Evolutionary conservation across 306 rosid genomes (phyloP).

Genomic region (Gleditsia sinensis): DNA sequence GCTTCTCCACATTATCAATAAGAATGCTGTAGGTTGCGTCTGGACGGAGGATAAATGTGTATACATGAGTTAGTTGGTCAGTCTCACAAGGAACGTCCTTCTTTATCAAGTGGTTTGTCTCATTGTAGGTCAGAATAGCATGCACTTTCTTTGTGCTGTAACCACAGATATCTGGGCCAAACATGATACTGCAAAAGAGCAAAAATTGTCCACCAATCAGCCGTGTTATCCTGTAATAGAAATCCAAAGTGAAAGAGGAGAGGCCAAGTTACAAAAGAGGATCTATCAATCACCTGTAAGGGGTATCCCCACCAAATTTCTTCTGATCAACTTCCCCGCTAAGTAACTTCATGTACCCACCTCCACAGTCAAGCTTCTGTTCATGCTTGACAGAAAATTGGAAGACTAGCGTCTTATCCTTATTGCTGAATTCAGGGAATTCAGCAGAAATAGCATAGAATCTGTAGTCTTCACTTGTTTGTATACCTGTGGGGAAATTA

Average conservation of each 20-base stretch:
- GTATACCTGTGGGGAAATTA: conserved; percentile 66
- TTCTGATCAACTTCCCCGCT: conserved; percentile 91
- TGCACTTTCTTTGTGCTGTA: conserved; percentile 98
- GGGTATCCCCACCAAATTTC: conserved; percentile 94
- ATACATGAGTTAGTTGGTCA: conserved; percentile 91
- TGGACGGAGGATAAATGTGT: conserved; percentile 84
- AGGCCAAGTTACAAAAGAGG: not conserved
- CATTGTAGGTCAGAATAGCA: conserved; percentile 78
- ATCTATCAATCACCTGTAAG: conserved; percentile 68
- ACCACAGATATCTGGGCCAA: conserved; percentile 99
- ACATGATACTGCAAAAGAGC: conserved; percentile 77
- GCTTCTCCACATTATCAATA: conserved; percentile 90
- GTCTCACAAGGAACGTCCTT: conserved; percentile 99
- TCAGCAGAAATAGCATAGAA: conserved; percentile 96
- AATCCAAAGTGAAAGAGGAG: not conserved
- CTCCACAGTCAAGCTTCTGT: conserved; percentile 99
- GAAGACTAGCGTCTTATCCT: conserved; percentile 79
- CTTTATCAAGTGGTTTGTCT: conserved; percentile 84
- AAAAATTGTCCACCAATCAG: conserved; percentile 30
- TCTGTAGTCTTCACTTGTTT: conserved; percentile 93
- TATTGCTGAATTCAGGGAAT: conserved; percentile 91
- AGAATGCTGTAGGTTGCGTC: conserved; percentile 93
- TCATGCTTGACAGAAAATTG: conserved; percentile 96
- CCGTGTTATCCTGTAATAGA: not conserved
- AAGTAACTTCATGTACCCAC: conserved; percentile 94